Conservation (phyloP, 805 yeast genomes). For the Dipodascus geniculatus region DNA sequence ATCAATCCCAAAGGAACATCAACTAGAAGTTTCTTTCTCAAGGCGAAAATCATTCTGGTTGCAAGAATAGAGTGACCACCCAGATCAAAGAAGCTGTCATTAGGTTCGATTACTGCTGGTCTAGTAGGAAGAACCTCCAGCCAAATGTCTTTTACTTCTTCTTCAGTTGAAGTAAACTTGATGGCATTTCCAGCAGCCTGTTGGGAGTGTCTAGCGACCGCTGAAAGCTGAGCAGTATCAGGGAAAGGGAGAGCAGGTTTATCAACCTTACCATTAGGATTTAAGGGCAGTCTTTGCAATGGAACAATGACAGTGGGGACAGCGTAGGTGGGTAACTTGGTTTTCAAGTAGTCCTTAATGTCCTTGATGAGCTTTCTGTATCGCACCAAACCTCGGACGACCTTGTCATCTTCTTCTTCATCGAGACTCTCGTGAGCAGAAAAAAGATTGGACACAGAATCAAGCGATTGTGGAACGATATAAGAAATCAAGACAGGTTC, state of each 20-base stretch:
- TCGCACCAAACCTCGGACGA: slow-evolving; percentile 67
- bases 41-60: slow-evolving; percentile 89
- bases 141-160: slow-evolving; percentile 73
- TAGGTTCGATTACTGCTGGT: slow-evolving; percentile 64
- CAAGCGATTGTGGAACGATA: slow-evolving; percentile 53
- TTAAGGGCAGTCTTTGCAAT: slow-evolving; percentile 72
- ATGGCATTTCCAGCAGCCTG: slow-evolving; percentile 30
- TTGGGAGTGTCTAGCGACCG: slow-evolving; percentile 46
- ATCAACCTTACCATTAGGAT: slow-evolving; percentile 97
- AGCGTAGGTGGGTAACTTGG: slow-evolving; percentile 84
- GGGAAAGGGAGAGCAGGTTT: slow-evolving; percentile 97
- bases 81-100: slow-evolving; percentile 88
- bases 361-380: slow-evolving; percentile 70
- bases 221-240: slow-evolving; percentile 68
- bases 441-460: slow-evolving; percentile 32
- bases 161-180: slow-evolving; percentile 50
- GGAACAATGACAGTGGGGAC: slow-evolving; percentile 90
- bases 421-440: slow-evolving; percentile 30
- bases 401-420: slow-evolving; percentile 37
- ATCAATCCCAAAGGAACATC: slow-evolving; percentile 85
- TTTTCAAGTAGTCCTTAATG: slow-evolving; percentile 71
- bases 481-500: slow-evolving; percentile 88
- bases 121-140: slow-evolving; percentile 68
- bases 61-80: slow-evolving; percentile 98
- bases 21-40: slow-evolving; percentile 63